A percentile compares a stretch with the other conserved stretches of the same genome.
These are phyloP conservation scores for Auricularia heimuer DNA, from an alignment of 768 basidiomycete genomes.

Conservation along the genomic window DNA sequence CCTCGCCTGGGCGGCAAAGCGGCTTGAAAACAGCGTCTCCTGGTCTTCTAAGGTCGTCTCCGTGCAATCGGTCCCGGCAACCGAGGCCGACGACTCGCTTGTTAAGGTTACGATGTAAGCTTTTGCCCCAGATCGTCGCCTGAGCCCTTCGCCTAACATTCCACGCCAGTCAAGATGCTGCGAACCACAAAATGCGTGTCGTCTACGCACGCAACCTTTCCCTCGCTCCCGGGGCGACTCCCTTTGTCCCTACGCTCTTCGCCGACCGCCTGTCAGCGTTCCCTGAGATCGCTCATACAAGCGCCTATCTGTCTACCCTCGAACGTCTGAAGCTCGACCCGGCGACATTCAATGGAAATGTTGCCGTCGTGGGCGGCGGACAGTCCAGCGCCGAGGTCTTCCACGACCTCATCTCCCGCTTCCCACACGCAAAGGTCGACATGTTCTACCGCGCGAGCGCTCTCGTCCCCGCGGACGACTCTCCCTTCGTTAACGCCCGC, in stretches of 20 bases:
- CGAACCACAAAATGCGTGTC: not conserved
- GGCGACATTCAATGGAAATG: slow-evolving; percentile 21
- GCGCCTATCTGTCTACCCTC: slow-evolving; percentile 24
- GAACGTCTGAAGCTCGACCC: slow-evolving; percentile 1
- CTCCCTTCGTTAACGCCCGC: not conserved
- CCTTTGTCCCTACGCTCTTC: slow-evolving; percentile 27
- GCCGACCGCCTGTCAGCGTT: slow-evolving; percentile 17
- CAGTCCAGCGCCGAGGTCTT: slow-evolving; percentile 41
- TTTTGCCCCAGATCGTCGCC: not conserved
- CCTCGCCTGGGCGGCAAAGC: slow-evolving; percentile 39
- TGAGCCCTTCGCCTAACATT: not conserved
- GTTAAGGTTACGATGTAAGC: not conserved
- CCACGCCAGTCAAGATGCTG: not conserved
- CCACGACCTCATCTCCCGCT: slow-evolving; percentile 17
- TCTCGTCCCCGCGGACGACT: not conserved
- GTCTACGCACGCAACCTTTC: slow-evolving; percentile 32
- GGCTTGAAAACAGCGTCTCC: slow-evolving; percentile 36
- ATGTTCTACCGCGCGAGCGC: slow-evolving; percentile 8
- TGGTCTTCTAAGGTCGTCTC: slow-evolving; percentile 32
- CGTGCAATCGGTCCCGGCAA: slow-evolving; percentile 19
- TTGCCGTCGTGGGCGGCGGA: slow-evolving; percentile 39
- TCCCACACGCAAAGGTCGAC: slow-evolving; percentile 4
- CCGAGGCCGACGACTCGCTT: not conserved
- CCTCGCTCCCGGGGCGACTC: slow-evolving; percentile 41
- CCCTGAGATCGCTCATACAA: slow-evolving; percentile 35